Evolutionary conservation across 2,329 filamentous ascomycete species (phyloP), one percentile per base, ranked within the genome.

Genomic region (Fusarium miscanthi): DNA sequence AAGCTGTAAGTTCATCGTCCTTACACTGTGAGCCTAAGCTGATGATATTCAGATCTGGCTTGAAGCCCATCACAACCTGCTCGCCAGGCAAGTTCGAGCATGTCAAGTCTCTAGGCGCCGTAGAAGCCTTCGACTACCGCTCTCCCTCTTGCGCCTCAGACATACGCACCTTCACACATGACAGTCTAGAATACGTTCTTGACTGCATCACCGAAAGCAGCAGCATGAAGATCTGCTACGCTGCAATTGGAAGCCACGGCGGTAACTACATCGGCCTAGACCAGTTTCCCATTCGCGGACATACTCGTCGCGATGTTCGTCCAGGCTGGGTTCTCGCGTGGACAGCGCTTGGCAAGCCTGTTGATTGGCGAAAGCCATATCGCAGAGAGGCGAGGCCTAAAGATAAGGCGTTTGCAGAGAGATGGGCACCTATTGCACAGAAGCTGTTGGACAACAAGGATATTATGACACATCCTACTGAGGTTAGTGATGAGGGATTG

Each of bases 241-340:
- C 35, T 4, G 58, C 58, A 4, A 60, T 53, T 19, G 46, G 58
- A 2, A 43, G 37, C 9, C 27, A 35, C 5, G 58, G 58, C 11
- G 58, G 64, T 6, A 72, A 38, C 11, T 76, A 76, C 59, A 62
- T 76, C 3, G 72, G 65, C 5, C 58, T 77, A 2, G 73, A 77
- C 23, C 63, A 69, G 2, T 76, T 76, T 11, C 74, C 74, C 7
- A 59, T 76, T 2, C 73, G 72, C 6, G 73, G 71, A 8, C 75
- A 77, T 46, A 76, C 74, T 8, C 72, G 75, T 25, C 73, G 75
- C 33, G 66, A 59, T 25, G 66, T 77, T 25, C 48, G 56, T 38
- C 67, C 75, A 6, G 69, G 71, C 13, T 77, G 74, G 72, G 65
- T 77, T 21, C 67, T 65, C 48, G 64, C 65, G 4, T 69, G 66